Base-by-base conservation (phyloP, 1,284 basidiomycete genomes). In the Leccinum pachyderme region DNA sequence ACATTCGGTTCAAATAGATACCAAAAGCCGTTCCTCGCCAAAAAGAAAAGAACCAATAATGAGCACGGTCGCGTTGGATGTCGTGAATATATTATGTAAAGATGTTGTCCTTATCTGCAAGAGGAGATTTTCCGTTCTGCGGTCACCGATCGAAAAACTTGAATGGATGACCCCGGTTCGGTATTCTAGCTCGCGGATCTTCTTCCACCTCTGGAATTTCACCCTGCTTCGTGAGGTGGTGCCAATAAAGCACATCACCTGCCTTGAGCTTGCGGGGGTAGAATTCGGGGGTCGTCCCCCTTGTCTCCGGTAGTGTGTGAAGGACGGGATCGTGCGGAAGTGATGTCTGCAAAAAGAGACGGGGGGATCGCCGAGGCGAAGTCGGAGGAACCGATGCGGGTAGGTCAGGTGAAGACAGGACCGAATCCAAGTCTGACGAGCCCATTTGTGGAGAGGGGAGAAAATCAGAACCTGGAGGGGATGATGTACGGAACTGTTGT, bases 171-270 rank as follows among this genome's bases (percentile, higher is more conserved):
- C 49, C 45, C 41, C 52, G 49, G 27, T 43, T 60, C 27, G 61
- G 52, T 27, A 67, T 54, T 53, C 80, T 73, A 9, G 84, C 83
- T 25, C 83, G 77, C 32, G 74, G 62, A 67, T 88, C 82, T 59
- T 89, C 82, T 46, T 69, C 68, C 7, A 86, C 82, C 25, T 80
- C 82, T 25, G 84, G 81, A 55, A 88, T 86, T 75, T 93, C 91
- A 7, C 91, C 91, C 55, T 80, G 82, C 50, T 81, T 77, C 29
- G 79, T 71, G 53, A 93, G 82, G 64, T 93, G 84, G 65, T 89
- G 87, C 91, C 91, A 93, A 67, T 82, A 91, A 7, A 93, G 71
- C 11, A 82, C 68, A 61, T 91, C 87, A 27, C 90, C 91, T 5
- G 78, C 72, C 63, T 73, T 76, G 22, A 91, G 77, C 41, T 69